These are phyloP conservation scores for Serpula lacrymans DNA, from an alignment of 768 basidiomycete species.

Conservation along the genomic window DNA sequence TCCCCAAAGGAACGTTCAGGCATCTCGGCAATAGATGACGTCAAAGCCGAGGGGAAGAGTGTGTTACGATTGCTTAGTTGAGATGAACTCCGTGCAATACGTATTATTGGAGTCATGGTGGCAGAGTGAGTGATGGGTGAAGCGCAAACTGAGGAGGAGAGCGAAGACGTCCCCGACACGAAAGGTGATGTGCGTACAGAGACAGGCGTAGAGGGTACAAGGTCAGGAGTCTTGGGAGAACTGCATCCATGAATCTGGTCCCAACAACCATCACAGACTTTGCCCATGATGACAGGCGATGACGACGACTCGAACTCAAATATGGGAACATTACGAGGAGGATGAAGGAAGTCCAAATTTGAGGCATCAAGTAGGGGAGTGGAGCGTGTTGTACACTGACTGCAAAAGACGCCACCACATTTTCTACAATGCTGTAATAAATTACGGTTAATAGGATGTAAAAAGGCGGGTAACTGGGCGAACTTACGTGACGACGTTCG, in stretches of 20 bases:
- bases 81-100: conserved; percentile 24
- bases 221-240: conserved; percentile 38
- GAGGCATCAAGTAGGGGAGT: conserved; percentile 74
- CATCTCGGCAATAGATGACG: conserved; percentile 21
- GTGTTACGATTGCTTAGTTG: conserved; percentile 22
- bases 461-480: neutral
- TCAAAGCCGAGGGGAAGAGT: conserved; percentile 22
- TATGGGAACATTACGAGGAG: conserved; percentile 66
- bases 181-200: conserved; percentile 26
- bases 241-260: conserved; percentile 66
- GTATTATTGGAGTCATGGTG: conserved; percentile 14
- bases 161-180: conserved; percentile 29
- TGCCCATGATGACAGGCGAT: conserved; percentile 53
- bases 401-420: conserved; percentile 77
- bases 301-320: conserved; percentile 51
- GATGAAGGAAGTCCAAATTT: conserved; percentile 64
- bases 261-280: conserved; percentile 77
- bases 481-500: conserved; percentile 71
- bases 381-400: conserved; percentile 52
- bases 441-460: conserved; percentile 13
- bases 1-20: conserved; percentile 59
- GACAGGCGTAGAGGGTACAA: conserved; percentile 35
- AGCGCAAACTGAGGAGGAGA: conserved; percentile 32
- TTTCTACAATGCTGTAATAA: conserved; percentile 71
- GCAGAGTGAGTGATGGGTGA: conserved; percentile 27